Base-by-base conservation (phyloP, 768 basidiomycete species). In the Hypsizygus marmoreus region DNA sequence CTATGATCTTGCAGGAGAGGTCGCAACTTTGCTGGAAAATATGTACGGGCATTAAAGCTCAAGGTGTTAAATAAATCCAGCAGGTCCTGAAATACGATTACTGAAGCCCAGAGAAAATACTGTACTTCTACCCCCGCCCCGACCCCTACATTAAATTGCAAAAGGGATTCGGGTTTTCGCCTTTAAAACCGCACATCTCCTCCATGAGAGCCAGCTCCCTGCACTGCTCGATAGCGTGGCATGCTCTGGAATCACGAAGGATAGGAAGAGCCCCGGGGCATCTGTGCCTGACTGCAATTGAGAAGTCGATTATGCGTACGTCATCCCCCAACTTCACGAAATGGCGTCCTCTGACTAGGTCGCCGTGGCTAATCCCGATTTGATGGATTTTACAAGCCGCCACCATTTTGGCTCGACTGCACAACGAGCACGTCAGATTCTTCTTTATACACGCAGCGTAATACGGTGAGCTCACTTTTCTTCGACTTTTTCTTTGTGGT, bases 1-100 rank as follows among this genome's bases (percentile, higher is more conserved):
- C 30, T 67, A 81, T 55, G 73, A 80, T 40, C 55, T 76, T 24
- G 60, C 63, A 17, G 57, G 55, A 42, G 75, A 80, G 47, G 55
- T 80, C 2, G 52, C 60, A 10, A 46, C 42, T 4, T 71, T 72
- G 19, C 34, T 66, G 56, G 31, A 47, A 56, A 40, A 32, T 20
- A 26, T 48, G 25, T 45, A 55, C 36, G 45, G n/a, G 38, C 19
- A 26, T n/a, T 4, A 50, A 45, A 25, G 51, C 42, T n/a, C n/a
- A n/a, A n/a, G n/a, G n/a, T n/a, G n/a, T n/a, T n/a, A n/a, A n/a
- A n/a, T n/a, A n/a, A n/a, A n/a, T n/a, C n/a, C n/a, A n/a, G n/a
- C n/a, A n/a, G n/a, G n/a, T n/a, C n/a, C n/a, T n/a, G n/a, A n/a
- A n/a, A n/a, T n/a, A n/a, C n/a, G n/a, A n/a, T n/a, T n/a, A n/a